Conservation (phyloP, 169 alveolate genomes). For the Babesia gibsoni region DNA sequence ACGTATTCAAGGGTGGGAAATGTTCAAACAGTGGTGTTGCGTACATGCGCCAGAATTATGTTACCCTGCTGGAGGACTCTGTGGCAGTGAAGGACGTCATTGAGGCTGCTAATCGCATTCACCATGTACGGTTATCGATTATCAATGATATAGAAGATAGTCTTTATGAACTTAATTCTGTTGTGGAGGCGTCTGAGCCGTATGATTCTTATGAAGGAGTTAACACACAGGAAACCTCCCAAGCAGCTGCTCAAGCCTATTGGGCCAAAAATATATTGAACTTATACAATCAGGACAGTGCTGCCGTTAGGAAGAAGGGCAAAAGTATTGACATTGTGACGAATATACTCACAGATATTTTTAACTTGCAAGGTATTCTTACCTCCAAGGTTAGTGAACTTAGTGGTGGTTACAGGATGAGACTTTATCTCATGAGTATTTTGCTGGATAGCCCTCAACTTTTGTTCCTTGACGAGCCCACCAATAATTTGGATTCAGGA, state of each 20-base stretch:
- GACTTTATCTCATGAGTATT: constrained; percentile 58
- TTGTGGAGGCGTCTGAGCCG: not conserved
- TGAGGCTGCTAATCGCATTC: not conserved
- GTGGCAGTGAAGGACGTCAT: constrained; percentile 30
- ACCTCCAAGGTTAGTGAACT: constrained; percentile 49
- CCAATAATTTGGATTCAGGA: constrained; percentile 69
- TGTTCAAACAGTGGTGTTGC: constrained; percentile 25
- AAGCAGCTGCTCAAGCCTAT: not conserved
- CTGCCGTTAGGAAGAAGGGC: not conserved
- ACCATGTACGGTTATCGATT: constrained; percentile 8
- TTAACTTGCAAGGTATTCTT: constrained; percentile 59
- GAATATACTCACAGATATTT: constrained; percentile 53
- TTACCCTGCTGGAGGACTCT: constrained; percentile 14
- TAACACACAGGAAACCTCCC: not conserved
- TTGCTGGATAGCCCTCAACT: constrained; percentile 63
- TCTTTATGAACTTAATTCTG: constrained; percentile 4
- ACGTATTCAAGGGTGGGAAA: not conserved
- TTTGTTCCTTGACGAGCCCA: constrained; percentile 72
- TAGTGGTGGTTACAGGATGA: constrained; percentile 75
- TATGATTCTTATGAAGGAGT: not conserved
- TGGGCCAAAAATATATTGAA: constrained; percentile 13
- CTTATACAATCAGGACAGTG: constrained; percentile 29
- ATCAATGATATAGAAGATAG: constrained; percentile 33
- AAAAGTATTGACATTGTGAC: constrained; percentile 36
- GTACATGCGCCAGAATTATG: constrained; percentile 60